Evolutionary conservation across 2,329 filamentous ascomycete species (phyloP), one percentile per base, ranked within the genome.

Genomic region (Karstenula rhodostoma): DNA sequence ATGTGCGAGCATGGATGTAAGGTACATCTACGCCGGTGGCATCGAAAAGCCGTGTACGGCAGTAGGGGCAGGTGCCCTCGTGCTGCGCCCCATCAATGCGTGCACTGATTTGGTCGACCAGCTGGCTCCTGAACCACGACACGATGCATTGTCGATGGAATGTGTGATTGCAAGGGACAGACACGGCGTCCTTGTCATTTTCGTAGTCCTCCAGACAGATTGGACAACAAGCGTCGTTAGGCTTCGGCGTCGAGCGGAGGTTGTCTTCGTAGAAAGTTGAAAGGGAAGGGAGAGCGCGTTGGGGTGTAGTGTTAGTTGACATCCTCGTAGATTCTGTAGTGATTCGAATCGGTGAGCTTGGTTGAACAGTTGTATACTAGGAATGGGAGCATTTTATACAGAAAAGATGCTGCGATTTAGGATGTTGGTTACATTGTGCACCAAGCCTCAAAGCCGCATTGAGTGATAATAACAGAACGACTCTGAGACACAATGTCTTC

Each of bases 111-210:
- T 22, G 10, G 13, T 22, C 23, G 7, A 29, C 1, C n/a, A 42
- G 15, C 23, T 53, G 50, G 35, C 6, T 29, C n/a, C 12, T 42
- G 35, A 53, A 53, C 50, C 50, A 53, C 2, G 19, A 32, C 1
- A 43, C 35, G 5, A 43, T 43, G 50, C 50, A 53, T 25, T 25
- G 19, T 7, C 50, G 50, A n/a, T 53, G 50, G 23, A 53, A 53
- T 8, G 7, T 27, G 10, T 53, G 50, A 12, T 42, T 42, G 22
- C 50, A 53, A 9, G 50, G 50, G 1, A 53, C 13, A 10, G 22
- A 27, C 15, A 53, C 35, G 7, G 10, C 13, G n/a, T 53, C 23
- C 10, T 43, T 15, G 6, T 42, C 15, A 23, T 1, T 13, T 1
- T 32, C 22, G 35, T 25, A 32, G 7, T 17, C 5, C n/a, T 15